Base-by-base conservation (phyloP, 1,284 basidiomycete genomes). In the Chiua sp. region DNA sequence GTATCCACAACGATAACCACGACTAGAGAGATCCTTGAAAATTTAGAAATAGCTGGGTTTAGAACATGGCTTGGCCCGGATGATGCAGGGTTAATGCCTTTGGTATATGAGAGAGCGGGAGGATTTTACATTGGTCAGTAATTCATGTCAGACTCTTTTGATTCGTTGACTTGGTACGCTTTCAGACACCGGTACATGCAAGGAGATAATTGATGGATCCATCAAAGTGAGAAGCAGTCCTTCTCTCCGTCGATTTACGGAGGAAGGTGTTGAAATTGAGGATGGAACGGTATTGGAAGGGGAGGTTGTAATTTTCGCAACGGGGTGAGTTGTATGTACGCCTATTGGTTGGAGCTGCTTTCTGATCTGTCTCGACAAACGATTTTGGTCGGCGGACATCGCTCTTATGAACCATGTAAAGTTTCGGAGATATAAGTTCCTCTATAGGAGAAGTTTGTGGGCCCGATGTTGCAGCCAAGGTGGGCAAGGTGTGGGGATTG, bases 271-370 rank as follows among this genome's bases (percentile, higher is more conserved):
- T 39, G 69, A 68, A 42, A 76, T 84, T 51, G 74, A 69, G 46
- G 80, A 82, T 54, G 79, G 78, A 18, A 74, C 71, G 16, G 62
- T 72, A 53, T 63, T 80, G 15, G 64, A 77, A 32, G 80, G 76
- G 26, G 81, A 85, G 63, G 68, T 77, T n/a, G 75, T 84, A 26
- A 65, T 84, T 50, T 80, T 81, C 47, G 79, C 79, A 1, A 81
- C 79, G 2, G 78, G 77, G 57, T 81, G 52, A 53, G 75, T 57
- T 23, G 4, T 22, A 16, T 35, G 23, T 8, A 6, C 30, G 10
- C 30, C 10, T 4, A 32, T 10, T 32, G 30, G 10, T 32, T n/a
- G 10, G 30, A 32, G 10, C 30, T 20, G 13, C 37, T 39, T 7
- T 7, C 18, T 39, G 16, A 20, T 4, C 37, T 4, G 18, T 4